Evolutionary conservation across 75 land plant genomes (phyloP).

Genomic region (Isoetes taiwanensis): DNA sequence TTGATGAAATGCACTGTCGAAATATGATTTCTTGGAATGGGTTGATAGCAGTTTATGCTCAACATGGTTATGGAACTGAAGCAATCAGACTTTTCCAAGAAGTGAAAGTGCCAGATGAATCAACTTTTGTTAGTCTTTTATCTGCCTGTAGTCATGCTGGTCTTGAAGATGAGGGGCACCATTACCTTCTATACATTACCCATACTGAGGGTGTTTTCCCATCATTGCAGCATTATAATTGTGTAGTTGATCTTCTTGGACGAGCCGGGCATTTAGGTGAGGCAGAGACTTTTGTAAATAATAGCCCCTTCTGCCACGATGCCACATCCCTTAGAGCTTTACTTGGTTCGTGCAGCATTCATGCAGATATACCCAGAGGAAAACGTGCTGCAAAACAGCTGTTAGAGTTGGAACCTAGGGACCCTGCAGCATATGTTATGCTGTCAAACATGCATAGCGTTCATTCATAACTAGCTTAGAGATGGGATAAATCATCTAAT

Average conservation of each 20-base stretch:
- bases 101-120: conserved; percentile 4
- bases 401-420: background rate
- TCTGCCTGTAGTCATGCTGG: background rate
- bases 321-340: background rate
- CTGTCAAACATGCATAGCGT: background rate
- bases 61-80: background rate
- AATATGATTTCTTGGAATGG: background rate
- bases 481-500: no score
- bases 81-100: background rate
- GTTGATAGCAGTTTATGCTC: background rate
- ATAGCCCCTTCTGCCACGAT: background rate
- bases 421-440: conserved; percentile 1
- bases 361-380: background rate
- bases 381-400: background rate
- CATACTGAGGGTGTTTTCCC: background rate
- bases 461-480: no score
- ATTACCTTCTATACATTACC: background rate
- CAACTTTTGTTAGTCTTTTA: background rate
- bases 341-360: background rate
- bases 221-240: background rate
- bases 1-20: background rate
- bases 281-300: background rate
- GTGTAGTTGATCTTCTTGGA: background rate
- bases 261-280: background rate
- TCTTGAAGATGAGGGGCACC: background rate